phyloP scores from a whole-genome alignment of 2,329 filamentous ascomycete genomes.

The Fusarium vanettenii region DNA sequence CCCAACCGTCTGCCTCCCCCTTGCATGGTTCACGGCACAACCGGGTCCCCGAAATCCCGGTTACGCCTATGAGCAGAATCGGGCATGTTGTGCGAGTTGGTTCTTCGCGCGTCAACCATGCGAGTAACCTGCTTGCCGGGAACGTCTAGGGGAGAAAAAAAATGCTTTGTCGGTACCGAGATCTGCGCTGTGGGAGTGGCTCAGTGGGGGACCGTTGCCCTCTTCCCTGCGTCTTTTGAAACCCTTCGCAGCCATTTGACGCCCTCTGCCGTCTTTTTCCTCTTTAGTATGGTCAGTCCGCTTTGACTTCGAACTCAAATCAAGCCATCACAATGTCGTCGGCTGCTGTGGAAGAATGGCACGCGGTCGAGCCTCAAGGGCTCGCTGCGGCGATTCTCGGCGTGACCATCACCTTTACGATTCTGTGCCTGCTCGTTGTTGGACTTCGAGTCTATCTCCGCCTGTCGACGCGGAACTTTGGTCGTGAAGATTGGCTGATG shows the following conservation, averaged over 20 bases:
- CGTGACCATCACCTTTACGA: background rate
- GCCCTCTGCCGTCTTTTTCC: background rate
- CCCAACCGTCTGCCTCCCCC: background rate
- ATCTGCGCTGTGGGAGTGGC: background rate
- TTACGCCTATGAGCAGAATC: background rate
- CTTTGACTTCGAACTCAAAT: background rate
- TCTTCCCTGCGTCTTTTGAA: background rate
- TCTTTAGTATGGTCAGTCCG: background rate
- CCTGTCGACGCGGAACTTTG: background rate
- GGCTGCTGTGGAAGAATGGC: background rate
- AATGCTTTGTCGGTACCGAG: background rate
- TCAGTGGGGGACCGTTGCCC: background rate
- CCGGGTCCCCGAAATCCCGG: background rate
- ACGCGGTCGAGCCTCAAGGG: background rate
- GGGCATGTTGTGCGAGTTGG: background rate
- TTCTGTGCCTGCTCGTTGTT: background rate
- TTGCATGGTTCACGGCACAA: background rate
- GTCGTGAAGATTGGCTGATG: constrained; percentile 19
- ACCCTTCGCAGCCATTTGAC: background rate
- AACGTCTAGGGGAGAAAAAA: background rate
- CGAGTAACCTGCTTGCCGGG: background rate
- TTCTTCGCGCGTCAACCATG: background rate
- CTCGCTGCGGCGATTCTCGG: constrained; percentile 11
- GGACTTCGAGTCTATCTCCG: constrained; percentile 3
- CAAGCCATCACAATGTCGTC: background rate